Evolutionary conservation across 192 early-diverging fungal genomes (phyloP).

Genomic region (Coemansia sp.): DNA sequence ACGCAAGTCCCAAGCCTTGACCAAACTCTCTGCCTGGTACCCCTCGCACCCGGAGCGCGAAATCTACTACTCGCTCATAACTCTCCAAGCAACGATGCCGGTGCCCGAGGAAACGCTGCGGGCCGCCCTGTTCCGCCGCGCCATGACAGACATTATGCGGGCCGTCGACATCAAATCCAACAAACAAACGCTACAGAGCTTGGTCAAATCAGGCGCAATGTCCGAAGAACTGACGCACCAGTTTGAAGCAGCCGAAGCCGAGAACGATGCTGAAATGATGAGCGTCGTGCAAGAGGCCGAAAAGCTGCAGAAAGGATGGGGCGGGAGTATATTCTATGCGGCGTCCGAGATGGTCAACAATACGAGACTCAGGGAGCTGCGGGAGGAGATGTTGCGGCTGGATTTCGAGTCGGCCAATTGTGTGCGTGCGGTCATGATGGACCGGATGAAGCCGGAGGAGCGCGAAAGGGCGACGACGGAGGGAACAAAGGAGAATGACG

Average conservation of each 20-base stretch:
- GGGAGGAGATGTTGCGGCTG: constrained; percentile 50
- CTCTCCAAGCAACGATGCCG: constrained; percentile 52
- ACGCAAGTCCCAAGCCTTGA: constrained; percentile 47
- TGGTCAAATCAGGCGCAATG: constrained; percentile 77
- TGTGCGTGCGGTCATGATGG: constrained; percentile 32
- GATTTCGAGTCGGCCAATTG: constrained; percentile 49
- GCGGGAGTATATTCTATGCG: constrained; percentile 77
- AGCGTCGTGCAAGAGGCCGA: constrained; percentile 83
- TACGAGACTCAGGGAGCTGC: constrained; percentile 56
- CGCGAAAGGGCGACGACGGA: constrained; percentile 56
- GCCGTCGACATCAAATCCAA: constrained; percentile 74
- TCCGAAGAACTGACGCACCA: constrained; percentile 81
- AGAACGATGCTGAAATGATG: constrained; percentile 74
- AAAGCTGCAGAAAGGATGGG: constrained; percentile 75
- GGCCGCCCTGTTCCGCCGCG: constrained; percentile 77
- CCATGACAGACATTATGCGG: constrained; percentile 73
- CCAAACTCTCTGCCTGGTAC: constrained; percentile 70
- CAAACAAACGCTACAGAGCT: constrained; percentile 68
- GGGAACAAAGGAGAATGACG: constrained; percentile 55
- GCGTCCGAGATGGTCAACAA: constrained; percentile 76
- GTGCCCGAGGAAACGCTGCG: constrained; percentile 62
- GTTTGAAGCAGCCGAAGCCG: constrained; percentile 74
- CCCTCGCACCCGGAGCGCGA: constrained; percentile 60
- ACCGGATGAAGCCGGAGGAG: constrained; percentile 48
- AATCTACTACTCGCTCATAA: constrained; percentile 64